Base-by-base conservation (phyloP, 176 grass and related monocot genomes). In the Saccharum spontaneum region DNA sequence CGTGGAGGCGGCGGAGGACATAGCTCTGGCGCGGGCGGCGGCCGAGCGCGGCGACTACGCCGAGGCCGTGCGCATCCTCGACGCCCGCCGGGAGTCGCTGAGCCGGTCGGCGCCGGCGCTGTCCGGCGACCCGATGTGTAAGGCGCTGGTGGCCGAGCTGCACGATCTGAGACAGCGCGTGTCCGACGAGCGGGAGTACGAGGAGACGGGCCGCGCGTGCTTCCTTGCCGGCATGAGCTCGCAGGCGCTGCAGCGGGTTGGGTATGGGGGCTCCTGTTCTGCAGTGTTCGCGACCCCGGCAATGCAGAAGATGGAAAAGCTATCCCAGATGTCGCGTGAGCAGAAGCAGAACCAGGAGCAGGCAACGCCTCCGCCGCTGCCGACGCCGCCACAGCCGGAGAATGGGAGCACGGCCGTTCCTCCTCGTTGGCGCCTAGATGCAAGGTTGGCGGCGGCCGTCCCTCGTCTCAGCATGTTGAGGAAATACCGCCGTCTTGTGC, bases 211-310 rank as follows among this genome's bases (percentile, higher is more conserved):
- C 9, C 85, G 88, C 20, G 88, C 88, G 16, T 88, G 88, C 48
- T 33, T 93, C 79, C 86, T 90, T 45, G 86, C 86, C 3, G 82
- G 85, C 3, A 30, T 93, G 45, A 93, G 88, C 62, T 90, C 88
- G 26, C 91, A 88, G 75, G 86, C 85, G 57, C 86, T 77, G 86
- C 91, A 88, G 74, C 86, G 91, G 24, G 1, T 0, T 6, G 23
- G n/a, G 22, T 61, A 4, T 36, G 66, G 66, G 16, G 17, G 34
- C 17, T 8, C 17, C 7, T 33, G 67, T 3, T 38, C 17, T 17
- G 34, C 34, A 5, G 17, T 39, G 33, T 69, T 69, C 67, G 34
- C 34, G 33, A 69, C 67, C 0, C 67, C 34, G 34, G 34, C 3
- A 3, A 69, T 69, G 67, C 1, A 9, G 8, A 69, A 22, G 67